A percentile compares a stretch with the other conserved stretches of the same genome.
phyloP scores from a whole-genome alignment of 192 early-diverging fungal genomes.

The Coemansia sp. region DNA sequence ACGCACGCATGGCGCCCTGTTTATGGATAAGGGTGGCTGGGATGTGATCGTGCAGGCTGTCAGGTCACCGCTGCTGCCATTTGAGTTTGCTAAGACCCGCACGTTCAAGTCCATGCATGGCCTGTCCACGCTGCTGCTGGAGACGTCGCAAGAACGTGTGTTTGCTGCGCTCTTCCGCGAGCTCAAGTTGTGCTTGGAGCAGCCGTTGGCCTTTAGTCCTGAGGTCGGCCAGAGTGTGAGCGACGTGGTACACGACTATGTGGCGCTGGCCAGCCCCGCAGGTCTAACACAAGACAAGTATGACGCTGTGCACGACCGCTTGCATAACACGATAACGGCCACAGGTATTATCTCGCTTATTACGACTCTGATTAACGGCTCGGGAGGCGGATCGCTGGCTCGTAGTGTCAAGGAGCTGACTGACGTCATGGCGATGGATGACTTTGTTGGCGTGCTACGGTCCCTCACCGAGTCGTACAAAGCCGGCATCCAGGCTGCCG shows the following conservation, averaged over 20 bases:
- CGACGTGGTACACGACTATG: constrained; percentile 12
- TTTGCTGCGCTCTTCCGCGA: constrained; percentile 36
- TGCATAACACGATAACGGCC: constrained; percentile 38
- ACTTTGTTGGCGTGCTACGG: constrained; percentile 27
- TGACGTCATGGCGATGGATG: constrained; percentile 27
- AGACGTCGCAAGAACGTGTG: constrained; percentile 44
- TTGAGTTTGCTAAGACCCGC: constrained; percentile 52
- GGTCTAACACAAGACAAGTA: constrained; percentile 27
- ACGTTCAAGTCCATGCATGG: constrained; percentile 49
- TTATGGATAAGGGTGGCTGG: constrained; percentile 51
- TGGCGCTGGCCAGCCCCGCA: constrained; percentile 34
- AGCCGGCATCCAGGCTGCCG: constrained; percentile 26
- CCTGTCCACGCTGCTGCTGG: constrained; percentile 42
- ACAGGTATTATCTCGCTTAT: constrained; percentile 34
- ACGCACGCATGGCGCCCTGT: constrained; percentile 39
- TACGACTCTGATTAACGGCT: constrained; percentile 35
- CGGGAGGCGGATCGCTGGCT: constrained; percentile 38
- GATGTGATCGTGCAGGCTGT: constrained; percentile 39
- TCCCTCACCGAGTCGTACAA: constrained; percentile 22
- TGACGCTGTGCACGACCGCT: constrained; percentile 7
- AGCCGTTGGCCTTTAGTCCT: constrained; percentile 1
- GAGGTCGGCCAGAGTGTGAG: not conserved
- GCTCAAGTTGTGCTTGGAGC: constrained; percentile 27
- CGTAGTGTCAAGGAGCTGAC: constrained; percentile 34
- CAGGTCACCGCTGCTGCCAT: constrained; percentile 49